Base-by-base conservation (phyloP, 2,329 filamentous ascomycete genomes). In the Fusarium sp. region DNA sequence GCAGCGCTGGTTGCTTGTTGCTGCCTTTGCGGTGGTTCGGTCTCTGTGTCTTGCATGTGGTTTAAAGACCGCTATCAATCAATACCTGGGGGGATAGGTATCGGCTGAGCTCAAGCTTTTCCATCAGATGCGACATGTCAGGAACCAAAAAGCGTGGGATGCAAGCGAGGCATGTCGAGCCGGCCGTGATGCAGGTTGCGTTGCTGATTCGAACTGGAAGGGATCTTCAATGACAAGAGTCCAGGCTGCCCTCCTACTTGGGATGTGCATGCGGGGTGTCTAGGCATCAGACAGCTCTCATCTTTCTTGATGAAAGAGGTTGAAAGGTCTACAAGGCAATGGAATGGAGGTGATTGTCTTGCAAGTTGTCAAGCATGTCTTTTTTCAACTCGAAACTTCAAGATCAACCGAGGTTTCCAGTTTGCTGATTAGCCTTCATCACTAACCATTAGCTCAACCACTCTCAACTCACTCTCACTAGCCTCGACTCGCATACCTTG, bases 221-320 rank as follows among this genome's bases (percentile, higher is more conserved):
- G 69, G 68, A 73, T 74, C 72, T 67, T 64, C 68, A 18, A 69
- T 2, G 64, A 43, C 39, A 50, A 52, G 54, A 61, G 54, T 29
- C 54, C 22, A 58, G 31, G 33, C 54, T 39, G 54, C 31, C 48
- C 48, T 52, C 48, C 48, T n/a, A 29, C 33, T 27, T 58, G 22
- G 8, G 20, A 37, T 58, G 69, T 43, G 58, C 56, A 14, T 69
- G 57, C 54, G 63, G 64, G 52, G 45, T 52, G 48, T 71, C 52
- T 71, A 58, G 45, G 54, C 52, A 45, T 57, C 35, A 50, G 18
- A 52, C 50, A 29, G 39, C 41, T 48, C 31, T 61, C 54, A 62
- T 16, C n/a, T 72, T 73, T 41, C 57, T 72, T 65, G 18, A n/a
- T 62, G 37, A 69, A 65, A 18, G 27, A n/a, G 27, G 9, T 29